A percentile compares a stretch with the other conserved stretches of the same genome.
Conservation (phyloP, 169 alveolate species). For the Plasmodium vivax region DNA sequence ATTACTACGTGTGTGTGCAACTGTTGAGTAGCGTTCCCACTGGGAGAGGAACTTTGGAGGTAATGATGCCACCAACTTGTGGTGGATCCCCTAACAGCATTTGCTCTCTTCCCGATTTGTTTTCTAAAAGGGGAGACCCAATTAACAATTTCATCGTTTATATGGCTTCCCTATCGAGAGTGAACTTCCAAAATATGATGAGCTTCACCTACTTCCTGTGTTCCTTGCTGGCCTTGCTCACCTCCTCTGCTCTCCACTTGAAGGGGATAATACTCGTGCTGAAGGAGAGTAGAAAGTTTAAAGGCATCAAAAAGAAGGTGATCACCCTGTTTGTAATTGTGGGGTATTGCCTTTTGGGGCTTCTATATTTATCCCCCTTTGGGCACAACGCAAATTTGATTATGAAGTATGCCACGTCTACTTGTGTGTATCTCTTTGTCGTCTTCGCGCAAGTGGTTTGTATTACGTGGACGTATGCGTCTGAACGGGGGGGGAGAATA, state of each 20-base stretch:
- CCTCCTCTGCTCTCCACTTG: conserved; percentile 37
- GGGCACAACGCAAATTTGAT: neutral
- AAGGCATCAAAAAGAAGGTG: conserved; percentile 9
- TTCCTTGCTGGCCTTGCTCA: conserved; percentile 17
- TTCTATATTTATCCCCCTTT: neutral
- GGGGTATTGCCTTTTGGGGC: conserved; percentile 5
- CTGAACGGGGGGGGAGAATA: neutral
- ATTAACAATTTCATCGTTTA: conserved; percentile 17
- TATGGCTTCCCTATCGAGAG: conserved; percentile 27
- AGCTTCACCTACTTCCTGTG: conserved; percentile 45
- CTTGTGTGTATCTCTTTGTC: conserved; percentile 34
- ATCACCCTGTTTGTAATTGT: conserved; percentile 33
- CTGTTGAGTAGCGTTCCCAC: neutral
- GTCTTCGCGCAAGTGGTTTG: conserved; percentile 17
- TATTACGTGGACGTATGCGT: conserved; percentile 59
- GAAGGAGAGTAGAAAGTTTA: conserved; percentile 60
- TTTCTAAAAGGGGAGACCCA: neutral
- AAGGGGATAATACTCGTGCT: conserved; percentile 42
- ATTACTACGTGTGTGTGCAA: conserved; percentile 42
- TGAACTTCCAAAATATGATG: conserved; percentile 37
- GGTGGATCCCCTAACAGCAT: neutral
- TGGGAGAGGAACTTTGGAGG: neutral
- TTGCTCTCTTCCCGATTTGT: conserved; percentile 4
- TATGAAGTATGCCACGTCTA: neutral
- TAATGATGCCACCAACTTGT: neutral